Evolutionary conservation across 2,329 filamentous ascomycete genomes (phyloP), one percentile per base, ranked within the genome.

Genomic region (Aspergillus flavus): DNA sequence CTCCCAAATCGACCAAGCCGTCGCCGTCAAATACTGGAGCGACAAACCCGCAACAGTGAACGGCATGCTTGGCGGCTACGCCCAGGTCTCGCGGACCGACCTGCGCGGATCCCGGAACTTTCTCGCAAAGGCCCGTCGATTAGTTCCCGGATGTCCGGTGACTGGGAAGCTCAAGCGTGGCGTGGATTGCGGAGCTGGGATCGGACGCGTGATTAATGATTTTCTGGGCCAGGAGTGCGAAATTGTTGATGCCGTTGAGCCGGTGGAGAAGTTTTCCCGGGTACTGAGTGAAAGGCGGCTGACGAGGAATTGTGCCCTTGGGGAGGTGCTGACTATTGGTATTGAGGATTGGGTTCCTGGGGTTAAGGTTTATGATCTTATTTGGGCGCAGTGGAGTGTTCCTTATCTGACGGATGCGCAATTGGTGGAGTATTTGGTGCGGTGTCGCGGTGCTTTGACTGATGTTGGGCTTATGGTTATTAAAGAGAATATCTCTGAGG

Each of bases 321-420:
- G 90, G 1, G 79, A 83, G 21, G 84, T 96, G 23, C 89, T 87
- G 78, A 92, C 91, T 67, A 79, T 89, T 1, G 92, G 92, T 0
- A 79, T 96, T 1, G 90, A 96, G 76, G 83, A 85, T 30, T 96
- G 92, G 92, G 81, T 84, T 0, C 78, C 76, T 3, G 64, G 64
- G 60, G 19, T 3, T 6, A 76, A 77, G 9, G 74, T 78, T 55
- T 97, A 97, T 77, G 90, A 94, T 74, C 76, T 97, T 48, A 88
- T 97, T 64, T 97, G 92, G 92, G 90, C 87, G 58, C 94, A 97
- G 77, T 97, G 94, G 93, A 97, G 93, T 76, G 78, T 94, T 9
- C 91, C 91, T 26, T 90, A 97, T 76, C 80, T 97, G 60, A 93
- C 87, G 0, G 93, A 97, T 74, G 79, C 78, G 11, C 88, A 96